Percentiles rank a stretch among this genome's conserved stretches.
Conservation (phyloP, 768 basidiomycete genomes). For the Udeniomyces megalosporus region DNA sequence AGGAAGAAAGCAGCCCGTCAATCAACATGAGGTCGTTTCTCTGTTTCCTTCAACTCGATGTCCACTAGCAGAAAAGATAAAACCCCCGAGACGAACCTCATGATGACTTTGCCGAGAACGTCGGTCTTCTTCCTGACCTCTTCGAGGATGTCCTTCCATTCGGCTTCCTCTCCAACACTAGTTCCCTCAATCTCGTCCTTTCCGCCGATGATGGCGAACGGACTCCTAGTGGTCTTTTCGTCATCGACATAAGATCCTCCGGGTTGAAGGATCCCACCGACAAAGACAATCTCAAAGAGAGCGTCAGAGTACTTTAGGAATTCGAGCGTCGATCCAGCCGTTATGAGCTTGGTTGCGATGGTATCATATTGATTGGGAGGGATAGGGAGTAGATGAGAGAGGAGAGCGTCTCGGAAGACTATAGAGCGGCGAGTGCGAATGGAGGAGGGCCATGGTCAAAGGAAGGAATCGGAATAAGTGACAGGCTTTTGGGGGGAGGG, state of each 20-base stretch:
- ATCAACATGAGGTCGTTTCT: not conserved
- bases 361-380: slow-evolving; percentile 60
- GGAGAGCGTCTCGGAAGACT: slow-evolving; percentile 89
- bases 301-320: slow-evolving; percentile 92
- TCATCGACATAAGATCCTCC: slow-evolving; percentile 81
- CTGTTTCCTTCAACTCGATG: no score
- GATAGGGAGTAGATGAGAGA: slow-evolving; percentile 75
- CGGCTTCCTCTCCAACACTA: slow-evolving; percentile 13
- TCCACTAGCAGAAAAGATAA: no score
- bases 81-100: slow-evolving; percentile 56
- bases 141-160: slow-evolving; percentile 20
- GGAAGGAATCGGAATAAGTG: no score
- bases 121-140: slow-evolving; percentile 84
- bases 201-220: slow-evolving; percentile 74
- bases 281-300: slow-evolving; percentile 88
- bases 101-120: slow-evolving; percentile 86
- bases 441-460: not conserved
- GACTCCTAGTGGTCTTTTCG: slow-evolving; percentile 50
- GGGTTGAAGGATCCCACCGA: slow-evolving; percentile 90
- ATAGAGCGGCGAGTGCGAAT: not conserved
- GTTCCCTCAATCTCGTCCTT: slow-evolving; percentile 33
- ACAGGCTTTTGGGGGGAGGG: no score
- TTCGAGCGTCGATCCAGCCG: slow-evolving; percentile 84
- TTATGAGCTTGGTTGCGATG: slow-evolving; percentile 41
- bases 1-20: not conserved